Evolutionary conservation across 2,329 filamentous ascomycete genomes (phyloP).

Genomic region (Exutisphaerella laricina): DNA sequence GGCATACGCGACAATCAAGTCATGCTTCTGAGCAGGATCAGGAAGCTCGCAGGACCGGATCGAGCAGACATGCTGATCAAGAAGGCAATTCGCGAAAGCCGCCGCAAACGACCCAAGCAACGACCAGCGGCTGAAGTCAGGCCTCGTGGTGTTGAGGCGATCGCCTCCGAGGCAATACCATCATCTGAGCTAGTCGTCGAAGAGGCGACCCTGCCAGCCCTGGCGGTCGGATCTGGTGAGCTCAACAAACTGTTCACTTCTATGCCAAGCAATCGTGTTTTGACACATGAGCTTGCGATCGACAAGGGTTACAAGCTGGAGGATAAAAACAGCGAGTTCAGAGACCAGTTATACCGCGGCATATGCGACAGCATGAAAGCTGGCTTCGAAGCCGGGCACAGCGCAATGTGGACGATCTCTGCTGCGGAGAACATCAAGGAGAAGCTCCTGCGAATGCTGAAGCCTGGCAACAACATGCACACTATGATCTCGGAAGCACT

Average conservation of each 20-base stretch:
- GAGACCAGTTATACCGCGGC: constrained; percentile 55
- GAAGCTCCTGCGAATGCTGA: constrained; percentile 67
- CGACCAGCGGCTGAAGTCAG: constrained; percentile 64
- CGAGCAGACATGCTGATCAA: constrained; percentile 67
- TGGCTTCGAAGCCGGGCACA: constrained; percentile 58
- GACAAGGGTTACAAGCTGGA: constrained; percentile 69
- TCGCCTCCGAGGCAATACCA: constrained; percentile 12
- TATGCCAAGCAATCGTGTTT: constrained; percentile 65
- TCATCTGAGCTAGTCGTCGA: constrained; percentile 19
- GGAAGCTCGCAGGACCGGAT: constrained; percentile 66
- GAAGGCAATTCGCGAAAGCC: constrained; percentile 66
- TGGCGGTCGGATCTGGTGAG: constrained; percentile 34
- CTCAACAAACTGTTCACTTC: constrained; percentile 52
- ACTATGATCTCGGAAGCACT: constrained; percentile 69
- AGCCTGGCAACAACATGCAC: constrained; percentile 66
- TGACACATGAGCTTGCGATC: constrained; percentile 75
- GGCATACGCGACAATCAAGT: constrained; percentile 78
- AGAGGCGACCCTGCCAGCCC: constrained; percentile 14
- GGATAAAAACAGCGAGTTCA: constrained; percentile 53
- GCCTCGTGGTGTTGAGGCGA: constrained; percentile 52
- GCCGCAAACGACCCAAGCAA: constrained; percentile 59
- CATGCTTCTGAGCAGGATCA: constrained; percentile 72
- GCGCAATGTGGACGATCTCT: constrained; percentile 62
- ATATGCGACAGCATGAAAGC: constrained; percentile 57
- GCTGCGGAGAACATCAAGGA: constrained; percentile 66